Evolutionary conservation across 306 rosid species (phyloP), one percentile per base, ranked within the genome.

Genomic region (Pachyrhizus erosus): DNA sequence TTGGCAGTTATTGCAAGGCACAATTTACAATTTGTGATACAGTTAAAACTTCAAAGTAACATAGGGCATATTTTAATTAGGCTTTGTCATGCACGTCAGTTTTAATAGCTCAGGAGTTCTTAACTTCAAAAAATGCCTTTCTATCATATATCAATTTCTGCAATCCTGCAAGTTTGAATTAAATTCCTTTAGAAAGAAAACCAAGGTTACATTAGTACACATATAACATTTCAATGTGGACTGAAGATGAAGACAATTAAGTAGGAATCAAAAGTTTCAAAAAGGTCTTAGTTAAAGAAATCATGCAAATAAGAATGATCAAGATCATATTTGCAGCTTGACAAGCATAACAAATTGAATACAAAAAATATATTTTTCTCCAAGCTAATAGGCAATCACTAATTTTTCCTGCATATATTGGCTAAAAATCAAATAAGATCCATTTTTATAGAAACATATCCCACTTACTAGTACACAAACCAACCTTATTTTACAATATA

Each of bases 1-100:
- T 42, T 57, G 64, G 27, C 48, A 70, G 39, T 80, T 43, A 68
- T 69, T 68, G 31, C 39, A 65, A 52, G 64, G 45, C 84, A 64
- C 18, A 29, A 78, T 64, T 42, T 46, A 34, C 24, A 68, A 18
- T 64, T 33, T 57, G 58, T 18, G 75, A 55, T 33, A 67, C 14
- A 34, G 5, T 69, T 68, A 70, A 70, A 79, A 51, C 54, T 34
- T 78, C 54, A 67, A 78, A 34, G 9, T 49, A 34, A 70, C 70
- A 60, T 77, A 40, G 61, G 24, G 66, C 61, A 48, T 21, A 69
- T 61, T 23, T 70, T 20, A 5, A 48, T 75, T 70, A 75, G 20
- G 43, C 52, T 17, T 6, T 45, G 45, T 14, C n/a, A 54, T 26
- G 73, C 40, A 57, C 33, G 7, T 34, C 64, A 24, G 39, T 78